Conservation (phyloP, 192 early-diverging fungal species). For the Dispira parvispora region DNA sequence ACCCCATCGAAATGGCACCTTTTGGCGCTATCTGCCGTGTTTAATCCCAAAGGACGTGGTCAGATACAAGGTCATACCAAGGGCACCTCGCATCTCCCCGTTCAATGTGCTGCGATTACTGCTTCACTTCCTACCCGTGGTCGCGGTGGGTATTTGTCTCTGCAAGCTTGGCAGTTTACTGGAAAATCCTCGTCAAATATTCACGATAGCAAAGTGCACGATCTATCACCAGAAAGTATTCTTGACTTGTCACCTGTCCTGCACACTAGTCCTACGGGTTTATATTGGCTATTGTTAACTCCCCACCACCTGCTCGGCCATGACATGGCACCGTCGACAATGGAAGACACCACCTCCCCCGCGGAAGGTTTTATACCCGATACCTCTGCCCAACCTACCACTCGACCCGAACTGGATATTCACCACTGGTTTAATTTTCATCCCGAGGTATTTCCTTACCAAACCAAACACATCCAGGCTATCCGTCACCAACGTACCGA, state of each 20-base stretch:
- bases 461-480: not conserved
- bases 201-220: not conserved
- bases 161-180: too few relatives aligned
- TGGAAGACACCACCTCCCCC: not conserved
- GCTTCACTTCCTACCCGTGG: too few relatives aligned
- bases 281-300: not conserved
- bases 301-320: not conserved
- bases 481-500: not conserved
- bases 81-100: too few relatives aligned
- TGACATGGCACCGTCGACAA: not conserved
- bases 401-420: not conserved
- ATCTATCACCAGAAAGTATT: not conserved
- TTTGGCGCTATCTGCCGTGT: too few relatives aligned
- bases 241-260: not conserved
- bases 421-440: constrained; percentile 4
- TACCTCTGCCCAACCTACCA: too few relatives aligned
- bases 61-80: too few relatives aligned
- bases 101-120: too few relatives aligned
- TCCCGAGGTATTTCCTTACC: not conserved
- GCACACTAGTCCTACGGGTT: not conserved
- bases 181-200: too few relatives aligned
- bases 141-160: too few relatives aligned
- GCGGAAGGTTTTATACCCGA: too few relatives aligned
- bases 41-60: too few relatives aligned
- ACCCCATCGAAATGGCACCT: too few relatives aligned